These are phyloP conservation scores for Penicillium sp. DNA, from an alignment of 2,329 filamentous ascomycete species.

Conservation along the genomic window DNA sequence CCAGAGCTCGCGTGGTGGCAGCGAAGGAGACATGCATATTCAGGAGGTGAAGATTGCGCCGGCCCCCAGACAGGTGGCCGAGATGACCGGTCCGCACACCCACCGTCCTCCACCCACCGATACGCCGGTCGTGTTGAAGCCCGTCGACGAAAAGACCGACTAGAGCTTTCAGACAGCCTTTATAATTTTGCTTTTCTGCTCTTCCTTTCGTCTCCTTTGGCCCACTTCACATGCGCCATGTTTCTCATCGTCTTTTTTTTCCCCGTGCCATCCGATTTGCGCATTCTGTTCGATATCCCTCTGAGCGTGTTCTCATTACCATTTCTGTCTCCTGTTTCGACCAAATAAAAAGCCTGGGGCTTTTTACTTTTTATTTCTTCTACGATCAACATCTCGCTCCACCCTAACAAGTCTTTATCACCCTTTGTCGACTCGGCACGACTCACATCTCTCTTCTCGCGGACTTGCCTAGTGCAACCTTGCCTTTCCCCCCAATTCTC, in stretches of 20 bases:
- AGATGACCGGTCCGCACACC: conserved; percentile 18
- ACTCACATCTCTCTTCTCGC: no score
- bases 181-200: background rate
- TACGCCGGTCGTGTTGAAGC: conserved; percentile 9
- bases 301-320: conserved; percentile 13
- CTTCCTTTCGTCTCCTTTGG: background rate
- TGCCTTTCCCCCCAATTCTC: no score
- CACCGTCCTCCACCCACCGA: conserved; percentile 8
- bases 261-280: conserved; percentile 11
- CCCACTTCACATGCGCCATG: background rate
- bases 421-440: no score
- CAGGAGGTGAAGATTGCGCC: conserved; percentile 28
- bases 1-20: conserved; percentile 27
- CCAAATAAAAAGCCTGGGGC: conserved; percentile 17
- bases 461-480: no score
- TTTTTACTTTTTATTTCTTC: conserved; percentile 12
- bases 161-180: background rate
- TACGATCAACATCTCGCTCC: background rate
- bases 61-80: conserved; percentile 27
- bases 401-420: no score
- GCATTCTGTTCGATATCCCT: conserved; percentile 23
- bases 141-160: conserved; percentile 22
- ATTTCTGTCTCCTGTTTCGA: conserved; percentile 11
- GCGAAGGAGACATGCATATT: conserved; percentile 25
- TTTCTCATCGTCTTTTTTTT: conserved; percentile 4